Percentiles rank a stretch among this genome's conserved stretches.
phyloP scores from a whole-genome alignment of 805 yeast genomes.

The Novakomyces olei region DNA sequence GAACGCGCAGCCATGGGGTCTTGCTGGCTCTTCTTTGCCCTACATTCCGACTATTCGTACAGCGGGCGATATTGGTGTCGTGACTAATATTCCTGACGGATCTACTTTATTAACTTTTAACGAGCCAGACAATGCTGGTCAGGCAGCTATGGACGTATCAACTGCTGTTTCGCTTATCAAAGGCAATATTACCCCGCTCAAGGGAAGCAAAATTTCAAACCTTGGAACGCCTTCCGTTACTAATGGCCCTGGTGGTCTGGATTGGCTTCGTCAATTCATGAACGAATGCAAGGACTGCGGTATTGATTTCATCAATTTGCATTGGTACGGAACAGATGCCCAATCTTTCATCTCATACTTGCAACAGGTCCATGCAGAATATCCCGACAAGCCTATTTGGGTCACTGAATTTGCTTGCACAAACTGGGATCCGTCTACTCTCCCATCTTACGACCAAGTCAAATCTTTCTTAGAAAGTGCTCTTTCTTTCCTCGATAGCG shows the following conservation, averaged over 20 bases:
- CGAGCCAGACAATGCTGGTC: too few species aligned
- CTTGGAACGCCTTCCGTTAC: conserved; percentile 4
- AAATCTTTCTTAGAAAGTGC: background rate
- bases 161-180: too few species aligned
- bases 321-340: conserved; percentile 1
- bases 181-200: too few species aligned
- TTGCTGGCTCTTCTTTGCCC: too few species aligned
- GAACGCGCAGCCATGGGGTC: too few species aligned
- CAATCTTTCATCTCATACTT: background rate
- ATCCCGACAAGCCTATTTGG: background rate
- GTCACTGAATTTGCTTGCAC: conserved; percentile 4
- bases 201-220: background rate
- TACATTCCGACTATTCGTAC: too few species aligned
- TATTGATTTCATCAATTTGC: conserved; percentile 2
- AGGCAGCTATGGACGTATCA: too few species aligned
- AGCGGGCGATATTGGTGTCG: too few species aligned
- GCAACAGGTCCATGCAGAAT: background rate
- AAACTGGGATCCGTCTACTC: conserved; percentile 1
- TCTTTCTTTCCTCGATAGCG: background rate
- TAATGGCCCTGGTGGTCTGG: background rate
- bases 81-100: too few species aligned
- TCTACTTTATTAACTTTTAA: too few species aligned
- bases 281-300: background rate
- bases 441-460: background rate
- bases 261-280: conserved; percentile 3